Conservation (phyloP, 768 basidiomycete genomes). For the Tricholoma saponaceum region DNA sequence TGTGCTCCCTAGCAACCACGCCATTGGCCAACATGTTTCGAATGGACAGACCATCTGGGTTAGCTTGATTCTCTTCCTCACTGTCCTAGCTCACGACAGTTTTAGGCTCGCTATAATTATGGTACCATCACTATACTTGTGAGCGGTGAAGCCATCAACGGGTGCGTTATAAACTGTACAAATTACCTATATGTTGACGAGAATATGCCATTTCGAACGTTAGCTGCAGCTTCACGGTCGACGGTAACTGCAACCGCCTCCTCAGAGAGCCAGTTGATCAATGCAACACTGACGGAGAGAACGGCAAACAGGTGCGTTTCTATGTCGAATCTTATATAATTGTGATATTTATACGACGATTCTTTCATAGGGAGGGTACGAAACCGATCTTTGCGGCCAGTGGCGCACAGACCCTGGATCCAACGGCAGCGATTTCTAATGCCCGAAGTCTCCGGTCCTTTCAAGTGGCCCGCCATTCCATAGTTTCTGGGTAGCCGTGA, state of each 20-base stretch:
- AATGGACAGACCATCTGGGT: slow-evolving; percentile 9
- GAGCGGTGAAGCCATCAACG: slow-evolving; percentile 5
- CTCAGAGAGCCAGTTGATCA: slow-evolving; percentile 13
- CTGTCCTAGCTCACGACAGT: neutral
- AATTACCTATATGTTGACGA: neutral
- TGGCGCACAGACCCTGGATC: slow-evolving; percentile 13
- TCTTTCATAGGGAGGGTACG: slow-evolving; percentile 9
- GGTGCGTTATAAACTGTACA: neutral
- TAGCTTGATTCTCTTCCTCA: slow-evolving; percentile 1
- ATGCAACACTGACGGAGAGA: slow-evolving; percentile 13
- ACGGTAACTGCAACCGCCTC: slow-evolving; percentile 16
- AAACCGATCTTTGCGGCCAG: slow-evolving; percentile 15
- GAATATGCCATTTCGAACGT: neutral
- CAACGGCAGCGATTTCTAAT: slow-evolving; percentile 4
- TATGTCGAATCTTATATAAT: neutral
- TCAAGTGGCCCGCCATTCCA: neutral
- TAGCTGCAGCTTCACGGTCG: slow-evolving; percentile 8
- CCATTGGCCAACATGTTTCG: slow-evolving; percentile 2
- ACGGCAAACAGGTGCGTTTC: slow-evolving; percentile 2
- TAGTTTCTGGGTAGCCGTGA: neutral
- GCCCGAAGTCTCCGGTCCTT: neutral
- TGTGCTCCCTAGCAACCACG: slow-evolving; percentile 1
- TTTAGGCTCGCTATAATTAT: slow-evolving; percentile 8
- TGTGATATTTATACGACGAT: slow-evolving; percentile 1
- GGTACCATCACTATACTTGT: slow-evolving; percentile 8